These are phyloP conservation scores for Populus hybrid DNA, from an alignment of 441 rosid genomes.

Conservation along the genomic window DNA sequence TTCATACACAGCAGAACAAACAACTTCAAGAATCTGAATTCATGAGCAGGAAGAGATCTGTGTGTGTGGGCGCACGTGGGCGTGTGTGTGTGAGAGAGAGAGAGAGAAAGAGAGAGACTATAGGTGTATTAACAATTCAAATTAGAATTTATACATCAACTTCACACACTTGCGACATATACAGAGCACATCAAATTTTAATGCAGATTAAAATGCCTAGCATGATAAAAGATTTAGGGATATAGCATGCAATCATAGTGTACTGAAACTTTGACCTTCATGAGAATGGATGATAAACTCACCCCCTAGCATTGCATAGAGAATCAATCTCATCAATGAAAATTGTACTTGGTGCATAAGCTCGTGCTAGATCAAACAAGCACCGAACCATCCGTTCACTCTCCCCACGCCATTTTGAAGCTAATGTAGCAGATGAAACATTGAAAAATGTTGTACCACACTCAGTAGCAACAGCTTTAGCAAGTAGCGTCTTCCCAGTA, in stretches of 20 bases:
- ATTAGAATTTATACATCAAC: background rate
- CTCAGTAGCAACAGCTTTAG: slow-evolving; percentile 84
- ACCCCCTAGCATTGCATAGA: slow-evolving; percentile 81
- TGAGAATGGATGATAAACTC: slow-evolving; percentile 19
- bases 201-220: background rate
- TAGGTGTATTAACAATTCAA: background rate
- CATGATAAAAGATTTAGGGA: background rate
- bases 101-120: background rate
- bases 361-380: slow-evolving; percentile 84
- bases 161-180: background rate
- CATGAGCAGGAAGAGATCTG: background rate
- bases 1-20: background rate
- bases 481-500: slow-evolving; percentile 80
- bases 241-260: background rate
- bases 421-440: slow-evolving; percentile 82
- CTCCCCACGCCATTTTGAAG: slow-evolving; percentile 92
- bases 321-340: slow-evolving; percentile 88
- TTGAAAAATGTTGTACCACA: slow-evolving; percentile 77
- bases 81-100: background rate
- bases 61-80: background rate
- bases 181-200: background rate
- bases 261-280: background rate
- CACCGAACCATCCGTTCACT: slow-evolving; percentile 91
- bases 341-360: slow-evolving; percentile 88
- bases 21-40: background rate